Base-by-base conservation (phyloP, 2,329 filamentous ascomycete species). In the Leptographium wingfieldii region DNA sequence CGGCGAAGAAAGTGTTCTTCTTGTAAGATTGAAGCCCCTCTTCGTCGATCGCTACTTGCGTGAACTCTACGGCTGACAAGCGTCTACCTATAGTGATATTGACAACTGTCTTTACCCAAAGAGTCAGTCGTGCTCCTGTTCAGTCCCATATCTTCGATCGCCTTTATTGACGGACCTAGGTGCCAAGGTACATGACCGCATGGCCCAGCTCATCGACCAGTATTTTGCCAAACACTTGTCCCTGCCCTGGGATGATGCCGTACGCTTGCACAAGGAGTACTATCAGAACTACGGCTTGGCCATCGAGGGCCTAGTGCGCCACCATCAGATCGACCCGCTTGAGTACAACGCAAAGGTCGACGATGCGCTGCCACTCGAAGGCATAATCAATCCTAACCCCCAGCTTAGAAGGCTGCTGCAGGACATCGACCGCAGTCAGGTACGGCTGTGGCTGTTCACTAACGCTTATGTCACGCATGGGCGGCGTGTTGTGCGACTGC, bases 211-310 rank as follows among this genome's bases (percentile, higher is more conserved):
- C 63, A 99, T 97, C 69, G 78, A 82, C 67, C 68, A 77, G 62
- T 83, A 82, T 70, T 84, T 84, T 66, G 71, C 76, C 57, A 78
- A 77, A 58, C 90, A 96, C 71, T 82, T 97, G 4, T 81, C 84
- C 27, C 76, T 97, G 2, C 79, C 82, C 1, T 77, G 79, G 66
- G 80, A 90, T 59, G 92, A 97, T 61, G 94, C 94, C n/a, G 83
- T 83, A 62, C 81, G 86, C 67, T 82, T 99, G 31, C 94, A 97
- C 73, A 80, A 84, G 71, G 88, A 92, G 67, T 99, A 99, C 77
- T 99, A 97, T 76, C 87, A 85, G 68, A 91, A 89, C 71, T 99
- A 99, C 71, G 94, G 95, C 35, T 83, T 99, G n/a, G 94, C 94
- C 35, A 95, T 99, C 64, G 91, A 97, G 74, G 94, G 94, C 1